Conservation (phyloP, 768 basidiomycete species). For the Dictyophora rubrovolvata region DNA sequence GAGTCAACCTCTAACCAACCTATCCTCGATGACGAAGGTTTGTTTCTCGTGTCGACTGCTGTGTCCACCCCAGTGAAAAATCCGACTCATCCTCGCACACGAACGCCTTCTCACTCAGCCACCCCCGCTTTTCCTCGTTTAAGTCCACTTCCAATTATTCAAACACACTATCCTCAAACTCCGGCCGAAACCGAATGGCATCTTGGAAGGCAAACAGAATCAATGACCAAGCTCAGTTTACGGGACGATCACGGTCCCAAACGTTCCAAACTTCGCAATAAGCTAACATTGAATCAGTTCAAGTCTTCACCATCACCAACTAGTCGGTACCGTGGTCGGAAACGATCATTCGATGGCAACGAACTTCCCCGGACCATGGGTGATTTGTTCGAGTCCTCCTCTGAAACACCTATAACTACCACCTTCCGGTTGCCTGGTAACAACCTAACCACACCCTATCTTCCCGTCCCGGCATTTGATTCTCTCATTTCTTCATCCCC, state of each 20-base stretch:
- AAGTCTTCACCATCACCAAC: constrained; percentile 16
- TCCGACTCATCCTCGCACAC: not conserved
- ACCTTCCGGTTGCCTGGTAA: constrained; percentile 20
- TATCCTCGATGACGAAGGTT: constrained; percentile 3
- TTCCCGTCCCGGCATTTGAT: constrained; percentile 56
- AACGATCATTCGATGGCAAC: constrained; percentile 40
- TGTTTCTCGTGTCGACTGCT: not conserved
- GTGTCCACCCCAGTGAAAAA: not conserved
- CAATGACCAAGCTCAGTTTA: constrained; percentile 51
- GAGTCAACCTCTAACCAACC: not conserved
- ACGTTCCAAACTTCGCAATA: not conserved
- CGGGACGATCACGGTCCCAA: constrained; percentile 27
- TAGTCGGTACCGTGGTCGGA: constrained; percentile 37
- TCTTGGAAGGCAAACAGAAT: constrained; percentile 48
- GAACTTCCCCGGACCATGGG: constrained; percentile 35
- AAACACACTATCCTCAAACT: constrained; percentile 36
- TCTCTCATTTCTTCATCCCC: constrained; percentile 31
- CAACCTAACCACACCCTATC: constrained; percentile 18
- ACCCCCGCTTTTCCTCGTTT: constrained; percentile 17
- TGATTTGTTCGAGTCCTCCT: constrained; percentile 12
- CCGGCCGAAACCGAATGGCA: constrained; percentile 44
- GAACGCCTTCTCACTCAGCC: not conserved
- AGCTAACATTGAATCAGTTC: not conserved
- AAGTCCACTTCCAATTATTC: constrained; percentile 44
- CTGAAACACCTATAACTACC: constrained; percentile 23